These are phyloP conservation scores for Phialocephala sp. DNA, from an alignment of 2,329 filamentous ascomycete species.

Conservation along the genomic window DNA sequence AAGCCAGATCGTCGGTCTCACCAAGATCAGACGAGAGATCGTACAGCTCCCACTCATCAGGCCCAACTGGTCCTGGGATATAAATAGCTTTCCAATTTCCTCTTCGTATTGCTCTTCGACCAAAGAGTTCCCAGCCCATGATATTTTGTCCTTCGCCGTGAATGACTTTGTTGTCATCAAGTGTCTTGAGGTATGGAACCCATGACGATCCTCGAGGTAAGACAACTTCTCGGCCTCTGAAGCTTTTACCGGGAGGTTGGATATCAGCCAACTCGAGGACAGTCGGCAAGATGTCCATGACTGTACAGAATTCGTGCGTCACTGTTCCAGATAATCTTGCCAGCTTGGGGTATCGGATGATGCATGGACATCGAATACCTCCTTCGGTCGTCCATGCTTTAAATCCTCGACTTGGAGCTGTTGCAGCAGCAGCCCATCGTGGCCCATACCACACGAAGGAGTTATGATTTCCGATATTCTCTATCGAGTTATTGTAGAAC, in stretches of 20 bases:
- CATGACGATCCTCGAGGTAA: neutral
- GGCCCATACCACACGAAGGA: conserved; percentile 67
- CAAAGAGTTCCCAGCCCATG: neutral
- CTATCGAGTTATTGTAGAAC: conserved; percentile 62
- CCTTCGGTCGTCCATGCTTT: conserved; percentile 46
- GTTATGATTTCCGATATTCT: conserved; percentile 62
- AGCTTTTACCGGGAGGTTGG: neutral
- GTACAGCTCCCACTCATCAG: neutral
- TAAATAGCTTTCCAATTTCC: neutral
- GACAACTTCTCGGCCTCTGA: neutral
- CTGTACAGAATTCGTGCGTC: conserved; percentile 41
- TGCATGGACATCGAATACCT: conserved; percentile 46
- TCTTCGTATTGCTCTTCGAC: neutral
- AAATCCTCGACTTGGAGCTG: conserved; percentile 52
- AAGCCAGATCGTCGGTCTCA: too few relatives aligned
- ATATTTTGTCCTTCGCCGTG: neutral
- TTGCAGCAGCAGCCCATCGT: conserved; percentile 60
- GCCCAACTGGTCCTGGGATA: neutral
- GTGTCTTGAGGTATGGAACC: neutral
- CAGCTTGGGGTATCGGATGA: conserved; percentile 42
- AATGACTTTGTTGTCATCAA: neutral
- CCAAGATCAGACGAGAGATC: neutral
- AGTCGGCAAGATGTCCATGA: conserved; percentile 40
- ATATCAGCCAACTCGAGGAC: neutral
- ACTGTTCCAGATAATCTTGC: neutral